A percentile compares a stretch with the other conserved stretches of the same genome.
Conservation (phyloP, 345 rosid genomes). For the Isatis tinctoria region DNA sequence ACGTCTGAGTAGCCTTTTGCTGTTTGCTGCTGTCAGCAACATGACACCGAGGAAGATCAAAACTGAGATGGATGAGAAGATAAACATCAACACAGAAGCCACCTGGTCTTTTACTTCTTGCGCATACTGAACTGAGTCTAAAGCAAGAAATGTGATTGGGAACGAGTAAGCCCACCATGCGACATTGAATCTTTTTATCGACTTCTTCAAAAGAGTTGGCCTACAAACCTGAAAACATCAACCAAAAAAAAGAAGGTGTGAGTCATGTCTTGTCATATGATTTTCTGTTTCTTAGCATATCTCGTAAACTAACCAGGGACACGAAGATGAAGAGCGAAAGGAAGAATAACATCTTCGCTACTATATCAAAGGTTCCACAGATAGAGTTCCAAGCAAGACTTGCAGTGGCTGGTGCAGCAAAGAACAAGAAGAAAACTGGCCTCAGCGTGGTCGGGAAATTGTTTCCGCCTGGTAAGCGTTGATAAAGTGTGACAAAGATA, state of each 20-base stretch:
- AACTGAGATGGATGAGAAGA: conserved; percentile 42
- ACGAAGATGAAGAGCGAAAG: conserved; percentile 54
- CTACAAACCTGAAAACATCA: conserved; percentile 45
- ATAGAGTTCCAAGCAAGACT: conserved; percentile 70
- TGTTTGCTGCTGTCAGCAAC: conserved; percentile 43
- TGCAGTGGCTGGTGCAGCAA: conserved; percentile 64
- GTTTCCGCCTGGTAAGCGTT: conserved; percentile 45
- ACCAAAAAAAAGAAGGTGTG: neutral
- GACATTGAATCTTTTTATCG: conserved; percentile 53
- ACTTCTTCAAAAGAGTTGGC: conserved; percentile 55
- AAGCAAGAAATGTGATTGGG: conserved; percentile 58
- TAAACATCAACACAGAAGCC: conserved; percentile 41
- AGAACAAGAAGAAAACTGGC: conserved; percentile 66
- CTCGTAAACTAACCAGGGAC: conserved; percentile 44
- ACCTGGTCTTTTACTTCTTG: conserved; percentile 36
- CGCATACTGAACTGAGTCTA: conserved; percentile 52
- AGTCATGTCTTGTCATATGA: neutral
- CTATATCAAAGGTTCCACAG: conserved; percentile 41
- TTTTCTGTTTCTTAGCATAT: neutral
- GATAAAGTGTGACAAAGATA: conserved; percentile 71
- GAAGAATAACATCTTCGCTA: conserved; percentile 57
- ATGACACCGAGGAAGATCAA: conserved; percentile 45
- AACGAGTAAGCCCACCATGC: conserved; percentile 71
- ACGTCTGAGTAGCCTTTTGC: conserved; percentile 27
- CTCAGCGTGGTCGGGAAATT: conserved; percentile 41